phyloP scores from a whole-genome alignment of 2,329 filamentous ascomycete genomes.

The Diaporthe sp. region DNA sequence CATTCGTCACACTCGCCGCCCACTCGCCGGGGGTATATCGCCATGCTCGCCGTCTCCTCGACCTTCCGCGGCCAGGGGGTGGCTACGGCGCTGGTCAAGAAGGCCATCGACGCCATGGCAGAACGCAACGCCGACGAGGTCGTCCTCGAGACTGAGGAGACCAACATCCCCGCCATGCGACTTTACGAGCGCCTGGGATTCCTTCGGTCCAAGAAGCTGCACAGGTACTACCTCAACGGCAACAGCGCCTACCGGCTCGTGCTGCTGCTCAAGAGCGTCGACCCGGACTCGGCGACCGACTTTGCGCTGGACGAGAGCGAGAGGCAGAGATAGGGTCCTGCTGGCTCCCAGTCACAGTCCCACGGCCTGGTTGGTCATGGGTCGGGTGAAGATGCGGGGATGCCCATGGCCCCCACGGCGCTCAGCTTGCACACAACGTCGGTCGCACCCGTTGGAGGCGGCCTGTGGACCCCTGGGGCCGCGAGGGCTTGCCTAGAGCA shows the following conservation, averaged over 20 bases:
- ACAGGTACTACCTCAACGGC: constrained; percentile 96
- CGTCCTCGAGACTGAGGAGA: constrained; percentile 95
- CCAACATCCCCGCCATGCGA: constrained; percentile 89
- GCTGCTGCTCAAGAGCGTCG: constrained; percentile 76
- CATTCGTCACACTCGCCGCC: constrained; percentile 84
- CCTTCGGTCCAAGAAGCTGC: constrained; percentile 89
- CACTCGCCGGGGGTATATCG: constrained; percentile 91
- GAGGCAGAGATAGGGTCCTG: constrained; percentile 22
- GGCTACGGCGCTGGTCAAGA: constrained; percentile 87
- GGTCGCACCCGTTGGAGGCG: not conserved
- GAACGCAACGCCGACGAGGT: constrained; percentile 89
- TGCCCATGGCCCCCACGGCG: not conserved
- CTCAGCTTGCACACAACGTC: not conserved
- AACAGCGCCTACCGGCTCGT: constrained; percentile 94
- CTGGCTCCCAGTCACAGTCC: not conserved
- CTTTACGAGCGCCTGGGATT: constrained; percentile 95
- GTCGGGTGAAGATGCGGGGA: constrained; percentile 4
- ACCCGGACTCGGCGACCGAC: constrained; percentile 54
- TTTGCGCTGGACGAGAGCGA: constrained; percentile 50
- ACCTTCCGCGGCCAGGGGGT: constrained; percentile 87
- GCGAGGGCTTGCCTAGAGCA: not conserved
- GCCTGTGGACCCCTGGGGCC: not conserved
- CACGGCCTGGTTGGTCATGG: not conserved
- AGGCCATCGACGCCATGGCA: constrained; percentile 92
- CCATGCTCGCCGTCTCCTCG: constrained; percentile 94